A percentile compares a stretch with the other conserved stretches of the same genome.
These are phyloP conservation scores for Wallacemonas sp. DNA, from an alignment of 208 protist genomes.

Conservation along the genomic window DNA sequence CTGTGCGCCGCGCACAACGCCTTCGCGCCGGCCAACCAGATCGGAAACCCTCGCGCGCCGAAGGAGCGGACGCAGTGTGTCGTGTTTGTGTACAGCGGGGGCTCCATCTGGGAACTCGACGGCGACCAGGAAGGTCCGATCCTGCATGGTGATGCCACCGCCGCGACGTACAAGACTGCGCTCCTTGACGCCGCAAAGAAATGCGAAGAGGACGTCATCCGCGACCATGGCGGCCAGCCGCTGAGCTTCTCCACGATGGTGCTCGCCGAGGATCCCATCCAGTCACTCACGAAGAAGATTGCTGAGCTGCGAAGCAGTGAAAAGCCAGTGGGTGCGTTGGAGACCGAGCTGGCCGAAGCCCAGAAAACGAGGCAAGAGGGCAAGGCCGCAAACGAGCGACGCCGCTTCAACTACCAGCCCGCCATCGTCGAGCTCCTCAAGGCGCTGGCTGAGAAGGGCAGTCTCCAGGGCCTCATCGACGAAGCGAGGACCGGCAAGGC, in stretches of 20 bases:
- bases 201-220: slow-evolving; percentile 27
- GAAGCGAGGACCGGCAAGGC: slow-evolving; percentile 14
- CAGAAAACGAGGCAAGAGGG: slow-evolving; percentile 49
- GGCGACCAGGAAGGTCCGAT: slow-evolving; percentile 95
- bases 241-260: slow-evolving; percentile 97
- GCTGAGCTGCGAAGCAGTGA: slow-evolving; percentile 30
- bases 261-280: slow-evolving; percentile 88
- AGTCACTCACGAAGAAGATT: slow-evolving; percentile 68
- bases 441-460: slow-evolving; percentile 91
- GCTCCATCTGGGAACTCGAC: slow-evolving; percentile 97
- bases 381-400: slow-evolving; percentile 91
- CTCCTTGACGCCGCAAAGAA: slow-evolving; percentile 45
- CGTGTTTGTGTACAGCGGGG: slow-evolving; percentile 91
- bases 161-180: slow-evolving; percentile 59
- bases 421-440: slow-evolving; percentile 95
- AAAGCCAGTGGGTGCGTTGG: slow-evolving; percentile 54
- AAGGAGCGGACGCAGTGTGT: slow-evolving; percentile 97
- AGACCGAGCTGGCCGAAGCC: slow-evolving; percentile 59
- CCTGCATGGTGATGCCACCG: slow-evolving; percentile 60
- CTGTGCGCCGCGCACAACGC: slow-evolving; percentile 96
- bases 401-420: slow-evolving; percentile 97
- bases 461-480: slow-evolving; percentile 75
- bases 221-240: slow-evolving; percentile 47
- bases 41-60: slow-evolving; percentile 27
- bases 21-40: slow-evolving; percentile 83